Evolutionary conservation across 2,329 filamentous ascomycete genomes (phyloP), one percentile per base, ranked within the genome.

Genomic region (Talaromyces funiculosus): DNA sequence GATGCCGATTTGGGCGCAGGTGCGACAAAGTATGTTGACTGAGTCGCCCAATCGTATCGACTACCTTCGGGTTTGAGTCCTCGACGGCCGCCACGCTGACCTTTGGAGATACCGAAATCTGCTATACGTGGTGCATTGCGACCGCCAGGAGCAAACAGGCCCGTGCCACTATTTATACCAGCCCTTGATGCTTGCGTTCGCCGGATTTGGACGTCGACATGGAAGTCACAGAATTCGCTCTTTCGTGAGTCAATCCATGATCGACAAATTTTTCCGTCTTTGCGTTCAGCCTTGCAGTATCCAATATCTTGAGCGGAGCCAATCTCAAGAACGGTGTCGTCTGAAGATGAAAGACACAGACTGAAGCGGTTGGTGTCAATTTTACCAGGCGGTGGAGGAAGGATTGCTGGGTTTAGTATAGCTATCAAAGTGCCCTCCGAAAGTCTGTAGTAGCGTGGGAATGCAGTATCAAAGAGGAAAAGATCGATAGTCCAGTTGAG

Each of bases 361-460:
- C 87, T 90, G 76, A 97, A 99, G 33, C 86, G 85, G 26, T 92
- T 92, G 0, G 89, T 93, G 64, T 92, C 90, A 16, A 85, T 81
- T 62, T 86, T 86, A 20, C 87, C 84, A 1, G 85, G 85, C 0
- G 89, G 89, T 0, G 93, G 93, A 3, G 93, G 91, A 86, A 99
- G 90, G 67, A 97, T 88, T 18, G 81, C 86, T 1, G 94, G 94
- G 70, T 99, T 99, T 31, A 99, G 81, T 26, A 99, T 90, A 4
- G 93, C 94, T 60, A 99, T 81, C 1, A 97, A 83, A 0, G 92
- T 97, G n/a, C 94, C 94, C 1, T 90, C 84, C 0, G 87, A 87
- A n/a, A 97, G 80, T 71, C 96, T 96, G 88, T 93, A 97, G 78
- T 94, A 99, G 59, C 90, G 86, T 16, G 90, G 88, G 68, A 97